These are phyloP conservation scores for Podospora pseudopauciseta DNA, from an alignment of 495 filamentous ascomycete genomes.

Conservation along the genomic window DNA sequence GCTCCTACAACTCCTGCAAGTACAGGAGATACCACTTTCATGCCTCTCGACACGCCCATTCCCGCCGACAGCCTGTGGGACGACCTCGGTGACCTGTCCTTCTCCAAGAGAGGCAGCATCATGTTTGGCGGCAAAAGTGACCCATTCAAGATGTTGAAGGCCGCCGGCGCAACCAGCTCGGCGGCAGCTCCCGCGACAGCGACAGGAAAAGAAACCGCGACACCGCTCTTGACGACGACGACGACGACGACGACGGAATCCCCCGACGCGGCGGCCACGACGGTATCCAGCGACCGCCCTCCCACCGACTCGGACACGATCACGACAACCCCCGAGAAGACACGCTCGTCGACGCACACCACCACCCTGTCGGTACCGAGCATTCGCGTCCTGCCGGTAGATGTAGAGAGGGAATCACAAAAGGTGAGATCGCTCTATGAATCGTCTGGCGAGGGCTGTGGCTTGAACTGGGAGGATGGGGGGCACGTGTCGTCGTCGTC, in stretches of 20 bases:
- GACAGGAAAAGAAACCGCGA: not conserved
- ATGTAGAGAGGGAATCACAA: slow-evolving; percentile 80
- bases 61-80: slow-evolving; percentile 52
- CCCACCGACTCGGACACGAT: not conserved
- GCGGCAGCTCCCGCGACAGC: not conserved
- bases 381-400: slow-evolving; percentile 62
- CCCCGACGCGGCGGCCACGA: not conserved
- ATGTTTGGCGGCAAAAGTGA: slow-evolving; percentile 54
- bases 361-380: slow-evolving; percentile 35
- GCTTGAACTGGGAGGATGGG: slow-evolving; percentile 57
- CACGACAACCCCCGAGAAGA: slow-evolving; percentile 6
- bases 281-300: not conserved
- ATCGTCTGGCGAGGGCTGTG: slow-evolving; percentile 56
- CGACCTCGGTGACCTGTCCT: slow-evolving; percentile 47
- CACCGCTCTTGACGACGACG: not conserved
- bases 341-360: slow-evolving; percentile 11
- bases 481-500: slow-evolving; percentile 36
- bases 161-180: not conserved
- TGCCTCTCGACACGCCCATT: slow-evolving; percentile 50
- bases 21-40: slow-evolving; percentile 23
- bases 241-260: not conserved
- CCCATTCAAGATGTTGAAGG: slow-evolving; percentile 19
- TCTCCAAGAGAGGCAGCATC: slow-evolving; percentile 62
- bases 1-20: not conserved
- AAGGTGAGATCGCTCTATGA: slow-evolving; percentile 93